Evolutionary conservation across 345 rosid genomes (phyloP), one percentile per base, ranked within the genome.

Genomic region (Diplotaxis tenuifolia): DNA sequence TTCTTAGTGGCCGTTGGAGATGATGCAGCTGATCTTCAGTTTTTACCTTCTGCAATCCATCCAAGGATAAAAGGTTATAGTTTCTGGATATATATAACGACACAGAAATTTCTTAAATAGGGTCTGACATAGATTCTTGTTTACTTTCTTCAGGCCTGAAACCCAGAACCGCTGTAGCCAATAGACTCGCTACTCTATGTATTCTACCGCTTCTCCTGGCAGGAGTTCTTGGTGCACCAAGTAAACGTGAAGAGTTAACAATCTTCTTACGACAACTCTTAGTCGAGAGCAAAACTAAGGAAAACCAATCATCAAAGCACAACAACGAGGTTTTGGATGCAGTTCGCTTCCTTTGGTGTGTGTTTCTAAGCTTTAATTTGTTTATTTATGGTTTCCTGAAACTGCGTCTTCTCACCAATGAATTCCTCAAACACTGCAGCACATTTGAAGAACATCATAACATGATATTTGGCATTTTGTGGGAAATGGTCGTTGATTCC

Each of bases 401-500:
- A 31, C 59, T 56, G 65, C 55, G 70, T 32, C 28, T 68, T 63
- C 40, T 63, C 23, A 84, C 80, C 70, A 52, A 31, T 21, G 62
- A 58, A 65, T 38, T 64, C 75, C 47, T 69, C 71, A 58, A 71
- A 67, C 77, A 21, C 61, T 79, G 85, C 92, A 94, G 98, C 81
- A 87, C 91, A 20, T 88, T 83, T 74, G 90, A 87, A 69, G 88
- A 83, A 81, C 93, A 94, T 72, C 99, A 91, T 76, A 66, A 81
- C 45, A 85, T 91, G 89, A 82, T 91, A 77, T 89, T 94, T 66
- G 83, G 86, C 62, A 86, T 91, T 55, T 82, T 89, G 67, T 94
- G 97, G 99, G 97, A 94, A 84, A 94, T 94, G 97, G 96, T 94
- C 49, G 93, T 88, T 61, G 93, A 96, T 84, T 87, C 92, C 25